These are phyloP conservation scores for Lachnellula arida DNA, from an alignment of 2,329 filamentous ascomycete genomes.

Conservation along the genomic window DNA sequence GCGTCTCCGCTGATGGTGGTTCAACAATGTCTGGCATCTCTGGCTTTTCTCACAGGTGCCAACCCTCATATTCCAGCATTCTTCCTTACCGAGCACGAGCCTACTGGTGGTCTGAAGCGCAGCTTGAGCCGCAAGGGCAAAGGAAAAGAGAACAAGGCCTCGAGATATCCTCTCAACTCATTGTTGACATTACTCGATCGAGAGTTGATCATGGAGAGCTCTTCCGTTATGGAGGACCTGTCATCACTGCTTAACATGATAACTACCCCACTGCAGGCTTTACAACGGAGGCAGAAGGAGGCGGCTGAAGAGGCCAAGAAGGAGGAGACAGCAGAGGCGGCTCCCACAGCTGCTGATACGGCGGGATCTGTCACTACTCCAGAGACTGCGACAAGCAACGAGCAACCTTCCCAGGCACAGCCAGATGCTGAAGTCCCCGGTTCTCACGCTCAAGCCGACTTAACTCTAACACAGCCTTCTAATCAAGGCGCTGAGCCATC, in stretches of 20 bases:
- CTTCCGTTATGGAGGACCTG: slow-evolving; percentile 91
- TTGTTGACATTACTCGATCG: slow-evolving; percentile 83
- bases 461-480: slow-evolving; percentile 4
- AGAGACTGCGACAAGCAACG: slow-evolving; percentile 13
- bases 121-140: slow-evolving; percentile 80
- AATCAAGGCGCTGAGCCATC: slow-evolving; percentile 18
- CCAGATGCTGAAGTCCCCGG: slow-evolving; percentile 13
- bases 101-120: slow-evolving; percentile 70
- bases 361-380: slow-evolving; percentile 23
- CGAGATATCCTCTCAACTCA: slow-evolving; percentile 88
- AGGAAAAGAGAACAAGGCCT: slow-evolving; percentile 74
- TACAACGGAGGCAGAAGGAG: slow-evolving; percentile 81
- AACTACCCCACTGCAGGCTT: slow-evolving; percentile 75
- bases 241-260: slow-evolving; percentile 84
- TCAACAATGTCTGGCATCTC: slow-evolving; percentile 84
- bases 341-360: slow-evolving; percentile 20
- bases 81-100: slow-evolving; percentile 93
- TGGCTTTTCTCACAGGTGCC: slow-evolving; percentile 77
- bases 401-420: slow-evolving; percentile 10
- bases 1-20: slow-evolving; percentile 93
- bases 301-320: slow-evolving; percentile 51
- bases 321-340: slow-evolving; percentile 29
- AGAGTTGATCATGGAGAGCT: slow-evolving; percentile 94
- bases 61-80: slow-evolving; percentile 85
- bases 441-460: slow-evolving; percentile 6